phyloP scores from a whole-genome alignment of 2,329 filamentous ascomycete species.

The Pezicula neosporulosa region DNA sequence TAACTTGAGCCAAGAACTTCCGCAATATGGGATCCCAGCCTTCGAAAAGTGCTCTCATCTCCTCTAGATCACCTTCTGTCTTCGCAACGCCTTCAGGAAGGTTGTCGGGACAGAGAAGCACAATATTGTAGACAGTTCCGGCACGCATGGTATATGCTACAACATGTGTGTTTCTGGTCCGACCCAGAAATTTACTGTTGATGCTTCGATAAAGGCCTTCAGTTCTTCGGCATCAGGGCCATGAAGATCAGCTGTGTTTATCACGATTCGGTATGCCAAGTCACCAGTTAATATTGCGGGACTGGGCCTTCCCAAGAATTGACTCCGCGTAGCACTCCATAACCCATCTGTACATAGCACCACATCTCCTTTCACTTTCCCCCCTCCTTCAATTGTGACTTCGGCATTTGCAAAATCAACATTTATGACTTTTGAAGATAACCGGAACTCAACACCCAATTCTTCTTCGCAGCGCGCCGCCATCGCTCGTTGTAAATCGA shows the following conservation, averaged over 20 bases:
- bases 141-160: constrained; percentile 59
- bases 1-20: constrained; percentile 44
- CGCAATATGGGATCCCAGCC: constrained; percentile 60
- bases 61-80: constrained; percentile 49
- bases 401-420: constrained; percentile 18
- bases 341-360: constrained; percentile 63
- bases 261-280: constrained; percentile 60
- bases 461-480: constrained; percentile 32
- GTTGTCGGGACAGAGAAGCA: constrained; percentile 62
- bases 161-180: constrained; percentile 61
- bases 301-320: constrained; percentile 41
- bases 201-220: constrained; percentile 47
- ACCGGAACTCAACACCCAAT: constrained; percentile 35
- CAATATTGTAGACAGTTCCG: constrained; percentile 61
- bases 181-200: constrained; percentile 58
- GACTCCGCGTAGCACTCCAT: constrained; percentile 54
- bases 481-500: constrained; percentile 43
- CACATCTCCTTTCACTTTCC: constrained; percentile 45
- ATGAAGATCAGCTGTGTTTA: constrained; percentile 46
- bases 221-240: constrained; percentile 44
- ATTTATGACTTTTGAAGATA: constrained; percentile 31
- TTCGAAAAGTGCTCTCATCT: constrained; percentile 57
- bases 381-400: constrained; percentile 17
- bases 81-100: constrained; percentile 50
- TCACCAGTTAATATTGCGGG: constrained; percentile 58